Percentiles rank a stretch among this genome's conserved stretches.
phyloP scores from a whole-genome alignment of 73 alveolate species.

The Stentor coeruleus region DNA sequence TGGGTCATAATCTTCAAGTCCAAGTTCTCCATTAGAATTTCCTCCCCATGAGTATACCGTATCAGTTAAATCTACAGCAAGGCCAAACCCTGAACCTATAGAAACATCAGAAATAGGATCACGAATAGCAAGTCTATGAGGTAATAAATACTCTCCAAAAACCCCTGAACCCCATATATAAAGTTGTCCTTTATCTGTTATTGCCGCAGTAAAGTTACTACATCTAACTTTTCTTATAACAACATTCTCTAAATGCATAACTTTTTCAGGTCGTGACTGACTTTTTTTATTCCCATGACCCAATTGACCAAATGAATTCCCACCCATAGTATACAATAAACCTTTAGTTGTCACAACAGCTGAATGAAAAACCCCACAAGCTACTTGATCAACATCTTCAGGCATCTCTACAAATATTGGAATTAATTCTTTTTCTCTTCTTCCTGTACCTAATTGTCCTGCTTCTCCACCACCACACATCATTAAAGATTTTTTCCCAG shows the following conservation, averaged over 20 bases:
- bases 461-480: slow-evolving; percentile 58
- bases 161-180: slow-evolving; percentile 52
- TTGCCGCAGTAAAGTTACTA: slow-evolving; percentile 47
- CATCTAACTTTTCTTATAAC: slow-evolving; percentile 46
- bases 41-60: slow-evolving; percentile 29
- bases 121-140: slow-evolving; percentile 13
- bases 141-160: slow-evolving; percentile 38
- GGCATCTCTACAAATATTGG: slow-evolving; percentile 31
- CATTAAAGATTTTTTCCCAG: slow-evolving; percentile 36
- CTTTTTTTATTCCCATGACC: slow-evolving; percentile 59
- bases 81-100: slow-evolving; percentile 32
- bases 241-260: slow-evolving; percentile 44
- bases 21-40: slow-evolving; percentile 33
- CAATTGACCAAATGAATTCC: slow-evolving; percentile 56
- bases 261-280: slow-evolving; percentile 29
- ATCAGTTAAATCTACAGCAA: slow-evolving; percentile 29
- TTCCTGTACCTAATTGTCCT: slow-evolving; percentile 55
- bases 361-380: slow-evolving; percentile 61
- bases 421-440: slow-evolving; percentile 34
- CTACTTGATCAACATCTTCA: slow-evolving; percentile 40
- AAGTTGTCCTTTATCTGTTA: slow-evolving; percentile 29
- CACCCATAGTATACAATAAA: slow-evolving; percentile 54
- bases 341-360: slow-evolving; percentile 46
- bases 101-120: slow-evolving; percentile 17
- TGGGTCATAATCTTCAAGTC: slow-evolving; percentile 32